These are phyloP conservation scores for Erythrobasidium hasegawianum DNA, from an alignment of 1,284 basidiomycete species.

Conservation along the genomic window DNA sequence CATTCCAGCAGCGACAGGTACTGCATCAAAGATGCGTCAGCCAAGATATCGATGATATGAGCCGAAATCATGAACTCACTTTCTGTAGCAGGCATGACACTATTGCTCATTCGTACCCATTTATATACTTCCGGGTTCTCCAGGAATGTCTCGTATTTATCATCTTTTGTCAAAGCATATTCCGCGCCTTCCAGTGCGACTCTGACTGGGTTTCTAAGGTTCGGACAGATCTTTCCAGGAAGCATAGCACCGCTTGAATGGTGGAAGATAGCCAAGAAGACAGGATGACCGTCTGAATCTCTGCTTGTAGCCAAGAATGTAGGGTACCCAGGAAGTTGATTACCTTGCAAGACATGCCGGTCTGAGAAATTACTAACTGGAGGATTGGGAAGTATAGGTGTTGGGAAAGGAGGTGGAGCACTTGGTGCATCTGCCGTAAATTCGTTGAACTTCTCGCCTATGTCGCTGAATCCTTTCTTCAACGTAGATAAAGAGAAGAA, in stretches of 20 bases:
- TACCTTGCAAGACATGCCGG: conserved; percentile 16
- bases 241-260: conserved; percentile 20
- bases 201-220: conserved; percentile 23
- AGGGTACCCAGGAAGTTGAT: conserved; percentile 15
- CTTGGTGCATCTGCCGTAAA: conserved; percentile 20
- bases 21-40: background rate
- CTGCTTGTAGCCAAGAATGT: conserved; percentile 17
- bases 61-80: conserved; percentile 12
- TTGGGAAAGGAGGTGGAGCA: conserved; percentile 13
- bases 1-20: conserved; percentile 29
- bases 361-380: conserved; percentile 13
- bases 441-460: conserved; percentile 29
- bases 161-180: conserved; percentile 16
- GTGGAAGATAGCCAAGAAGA: conserved; percentile 29
- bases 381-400: background rate
- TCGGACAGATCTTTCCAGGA: conserved; percentile 26
- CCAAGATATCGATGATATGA: background rate
- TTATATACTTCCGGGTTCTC: conserved; percentile 28
- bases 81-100: conserved; percentile 14
- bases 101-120: conserved; percentile 21
- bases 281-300: conserved; percentile 26
- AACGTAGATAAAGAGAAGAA: conserved; percentile 31
- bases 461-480: conserved; percentile 27
- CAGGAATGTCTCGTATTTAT: conserved; percentile 32
- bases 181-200: conserved; percentile 27